Conservation (phyloP, 345 rosid species). For the Bretschneidera sinensis region DNA sequence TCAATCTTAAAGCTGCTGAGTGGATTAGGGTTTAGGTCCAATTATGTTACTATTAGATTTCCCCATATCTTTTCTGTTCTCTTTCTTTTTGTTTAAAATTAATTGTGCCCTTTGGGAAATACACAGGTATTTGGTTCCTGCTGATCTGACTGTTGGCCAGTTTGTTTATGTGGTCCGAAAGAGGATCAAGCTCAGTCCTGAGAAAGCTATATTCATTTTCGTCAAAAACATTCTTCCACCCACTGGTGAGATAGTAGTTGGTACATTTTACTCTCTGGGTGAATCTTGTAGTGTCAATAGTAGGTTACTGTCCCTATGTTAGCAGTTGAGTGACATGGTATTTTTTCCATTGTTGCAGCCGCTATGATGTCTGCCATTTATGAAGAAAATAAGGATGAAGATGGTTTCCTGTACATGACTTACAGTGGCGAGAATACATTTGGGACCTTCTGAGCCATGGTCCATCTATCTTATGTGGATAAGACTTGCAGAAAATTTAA, state of each 20-base stretch:
- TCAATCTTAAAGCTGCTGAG: background rate
- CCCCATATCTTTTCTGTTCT: background rate
- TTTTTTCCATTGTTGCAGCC: slow-evolving; percentile 37
- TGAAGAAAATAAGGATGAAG: slow-evolving; percentile 95
- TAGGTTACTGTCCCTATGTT: background rate
- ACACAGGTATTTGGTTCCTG: slow-evolving; percentile 79
- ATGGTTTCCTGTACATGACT: slow-evolving; percentile 96
- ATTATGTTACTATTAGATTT: background rate
- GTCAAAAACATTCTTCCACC: slow-evolving; percentile 74
- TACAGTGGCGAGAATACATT: slow-evolving; percentile 99
- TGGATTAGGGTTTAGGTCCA: background rate
- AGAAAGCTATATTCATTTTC: slow-evolving; percentile 79
- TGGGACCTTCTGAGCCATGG: slow-evolving; percentile 39
- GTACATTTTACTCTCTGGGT: no score
- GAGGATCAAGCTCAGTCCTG: slow-evolving; percentile 86
- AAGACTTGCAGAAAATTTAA: slow-evolving; percentile 6
- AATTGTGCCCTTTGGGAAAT: background rate
- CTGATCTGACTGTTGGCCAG: slow-evolving; percentile 83
- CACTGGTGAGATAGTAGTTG: slow-evolving; percentile 44
- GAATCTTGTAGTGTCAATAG: background rate
- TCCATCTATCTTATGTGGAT: slow-evolving; percentile 14
- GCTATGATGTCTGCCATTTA: slow-evolving; percentile 94
- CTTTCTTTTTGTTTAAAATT: background rate
- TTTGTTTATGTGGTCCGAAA: slow-evolving; percentile 82
- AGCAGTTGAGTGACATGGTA: no score